These are phyloP conservation scores for Leptosphaerulina australis DNA, from an alignment of 2,329 filamentous ascomycete genomes.

Conservation along the genomic window DNA sequence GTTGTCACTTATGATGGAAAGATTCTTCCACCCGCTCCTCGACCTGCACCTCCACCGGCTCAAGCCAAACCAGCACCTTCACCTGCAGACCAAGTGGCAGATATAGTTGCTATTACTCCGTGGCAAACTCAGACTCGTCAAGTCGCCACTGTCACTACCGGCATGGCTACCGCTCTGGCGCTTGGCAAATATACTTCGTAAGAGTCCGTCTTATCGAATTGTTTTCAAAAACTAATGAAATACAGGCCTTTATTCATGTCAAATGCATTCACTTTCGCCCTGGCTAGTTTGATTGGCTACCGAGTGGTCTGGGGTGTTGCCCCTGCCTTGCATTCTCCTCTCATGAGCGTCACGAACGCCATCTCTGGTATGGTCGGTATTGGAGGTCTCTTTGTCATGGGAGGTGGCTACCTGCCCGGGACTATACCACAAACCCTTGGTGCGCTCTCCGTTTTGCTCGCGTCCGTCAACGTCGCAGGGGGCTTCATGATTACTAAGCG, in stretches of 20 bases:
- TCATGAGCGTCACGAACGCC: slow-evolving; percentile 94
- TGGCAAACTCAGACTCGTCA: slow-evolving; percentile 81
- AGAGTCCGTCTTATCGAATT: not conserved
- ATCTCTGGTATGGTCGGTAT: slow-evolving; percentile 90
- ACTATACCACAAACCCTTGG: slow-evolving; percentile 80
- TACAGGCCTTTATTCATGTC: slow-evolving; percentile 76
- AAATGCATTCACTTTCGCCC: slow-evolving; percentile 82
- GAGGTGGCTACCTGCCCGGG: slow-evolving; percentile 66
- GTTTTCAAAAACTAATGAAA: slow-evolving; percentile 1
- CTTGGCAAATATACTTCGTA: slow-evolving; percentile 77
- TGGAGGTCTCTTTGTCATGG: slow-evolving; percentile 86
- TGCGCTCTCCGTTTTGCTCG: slow-evolving; percentile 78
- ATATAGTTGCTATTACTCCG: slow-evolving; percentile 72
- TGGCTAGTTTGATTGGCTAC: slow-evolving; percentile 86
- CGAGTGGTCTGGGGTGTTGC: slow-evolving; percentile 85
- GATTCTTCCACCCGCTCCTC: slow-evolving; percentile 75
- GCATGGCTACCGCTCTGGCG: slow-evolving; percentile 75
- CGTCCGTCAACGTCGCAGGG: slow-evolving; percentile 86
- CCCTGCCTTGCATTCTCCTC: slow-evolving; percentile 81
- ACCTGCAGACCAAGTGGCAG: slow-evolving; percentile 53
- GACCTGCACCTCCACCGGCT: slow-evolving; percentile 66
- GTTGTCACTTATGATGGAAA: slow-evolving; percentile 82
- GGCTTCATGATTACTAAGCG: slow-evolving; percentile 91
- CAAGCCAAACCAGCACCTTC: slow-evolving; percentile 52
- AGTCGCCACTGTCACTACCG: slow-evolving; percentile 74